Evolutionary conservation across 352 stramenopile genomes (phyloP).

Genomic region (Phytophthora cajani): DNA sequence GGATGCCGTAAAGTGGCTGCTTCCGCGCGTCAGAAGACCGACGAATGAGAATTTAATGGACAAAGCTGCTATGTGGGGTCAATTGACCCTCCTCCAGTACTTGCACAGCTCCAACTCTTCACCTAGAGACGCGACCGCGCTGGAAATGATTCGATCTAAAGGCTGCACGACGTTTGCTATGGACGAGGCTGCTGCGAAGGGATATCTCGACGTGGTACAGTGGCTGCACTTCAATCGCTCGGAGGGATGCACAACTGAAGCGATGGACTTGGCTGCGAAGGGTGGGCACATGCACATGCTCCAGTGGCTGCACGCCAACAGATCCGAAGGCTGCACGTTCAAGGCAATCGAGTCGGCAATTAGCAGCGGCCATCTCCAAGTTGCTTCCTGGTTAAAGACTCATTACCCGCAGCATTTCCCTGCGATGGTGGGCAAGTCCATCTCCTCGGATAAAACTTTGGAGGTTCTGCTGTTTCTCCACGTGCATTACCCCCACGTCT

Average conservation of each 20-base stretch:
- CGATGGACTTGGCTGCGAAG: neutral
- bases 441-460: neutral
- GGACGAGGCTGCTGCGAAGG: neutral
- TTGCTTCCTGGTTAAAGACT: neutral
- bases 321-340: neutral
- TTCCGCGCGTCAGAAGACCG: neutral
- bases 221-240: conserved; percentile 1
- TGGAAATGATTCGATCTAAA: neutral
- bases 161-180: neutral
- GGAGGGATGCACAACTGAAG: neutral
- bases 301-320: neutral
- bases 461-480: neutral
- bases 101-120: neutral
- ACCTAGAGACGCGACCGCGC: neutral
- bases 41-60: neutral
- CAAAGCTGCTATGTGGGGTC: neutral
- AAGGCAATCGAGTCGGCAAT: neutral
- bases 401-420: neutral
- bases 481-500: neutral
- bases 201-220: neutral
- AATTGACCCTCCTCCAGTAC: neutral
- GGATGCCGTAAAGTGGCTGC: neutral
- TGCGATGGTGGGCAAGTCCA: neutral
- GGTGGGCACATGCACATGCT: neutral
- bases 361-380: neutral